Evolutionary conservation across 306 rosid genomes (phyloP).

Genomic region (Fragaria ananassa): DNA sequence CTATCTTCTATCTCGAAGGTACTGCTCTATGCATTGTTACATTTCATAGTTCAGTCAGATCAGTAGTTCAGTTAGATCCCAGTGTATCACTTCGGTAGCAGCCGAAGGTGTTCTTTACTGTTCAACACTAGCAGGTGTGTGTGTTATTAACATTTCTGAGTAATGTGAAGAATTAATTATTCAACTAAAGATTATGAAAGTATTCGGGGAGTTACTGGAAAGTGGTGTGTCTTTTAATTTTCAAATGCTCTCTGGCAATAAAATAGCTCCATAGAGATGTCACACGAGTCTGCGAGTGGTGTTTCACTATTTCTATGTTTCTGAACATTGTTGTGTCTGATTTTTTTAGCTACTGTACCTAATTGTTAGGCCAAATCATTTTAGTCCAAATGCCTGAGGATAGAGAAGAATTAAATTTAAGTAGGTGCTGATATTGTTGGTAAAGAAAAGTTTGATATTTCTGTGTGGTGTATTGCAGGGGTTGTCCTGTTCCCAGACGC

Average conservation of each 20-base stretch:
- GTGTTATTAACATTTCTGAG: neutral
- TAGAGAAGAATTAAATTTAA: neutral
- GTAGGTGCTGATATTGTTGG: neutral
- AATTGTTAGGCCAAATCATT: neutral
- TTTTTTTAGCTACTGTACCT: neutral
- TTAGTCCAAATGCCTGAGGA: neutral
- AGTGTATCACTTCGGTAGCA: neutral
- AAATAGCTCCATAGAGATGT: neutral
- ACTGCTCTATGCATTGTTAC: neutral
- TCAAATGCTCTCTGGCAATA: neutral
- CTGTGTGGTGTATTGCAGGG: conserved; percentile 46
- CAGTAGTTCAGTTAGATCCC: neutral
- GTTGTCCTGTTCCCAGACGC: conserved; percentile 94
- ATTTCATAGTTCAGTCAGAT: neutral
- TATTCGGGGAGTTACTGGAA: neutral
- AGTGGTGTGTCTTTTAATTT: neutral
- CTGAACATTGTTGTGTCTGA: neutral
- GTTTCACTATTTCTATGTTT: neutral
- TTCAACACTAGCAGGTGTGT: neutral
- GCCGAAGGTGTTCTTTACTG: neutral
- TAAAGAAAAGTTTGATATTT: conserved; percentile 17
- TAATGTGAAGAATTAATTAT: neutral
- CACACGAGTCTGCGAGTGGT: neutral
- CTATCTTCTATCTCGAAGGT: conserved; percentile 84
- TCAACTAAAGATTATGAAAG: no score